These are phyloP conservation scores for Rheum nobile DNA, from an alignment of 148 eudicot species.

Conservation along the genomic window DNA sequence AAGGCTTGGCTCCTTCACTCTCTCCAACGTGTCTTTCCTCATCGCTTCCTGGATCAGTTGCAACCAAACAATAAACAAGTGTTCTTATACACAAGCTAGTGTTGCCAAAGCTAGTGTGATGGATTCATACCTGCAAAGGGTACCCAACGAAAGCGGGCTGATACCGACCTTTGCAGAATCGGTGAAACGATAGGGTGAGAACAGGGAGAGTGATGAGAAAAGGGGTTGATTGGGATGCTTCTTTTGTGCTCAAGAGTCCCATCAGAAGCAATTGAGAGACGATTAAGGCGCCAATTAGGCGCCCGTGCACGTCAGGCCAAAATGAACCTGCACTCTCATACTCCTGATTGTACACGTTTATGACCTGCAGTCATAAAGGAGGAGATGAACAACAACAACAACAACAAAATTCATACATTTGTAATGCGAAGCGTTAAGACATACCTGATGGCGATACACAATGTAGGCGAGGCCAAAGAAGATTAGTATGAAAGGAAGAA, in stretches of 20 bases:
- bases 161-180: slow-evolving; percentile 51
- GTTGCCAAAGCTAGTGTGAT: too few species aligned
- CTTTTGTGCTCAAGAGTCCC: slow-evolving; percentile 56
- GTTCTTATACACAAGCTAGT: too few species aligned
- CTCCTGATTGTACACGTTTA: slow-evolving; percentile 65
- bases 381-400: background rate
- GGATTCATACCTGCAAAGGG: slow-evolving; percentile 42
- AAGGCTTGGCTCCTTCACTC: slow-evolving; percentile 31
- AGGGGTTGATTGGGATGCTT: slow-evolving; percentile 41
- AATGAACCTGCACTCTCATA: slow-evolving; percentile 71
- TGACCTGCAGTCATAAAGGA: slow-evolving; percentile 28
- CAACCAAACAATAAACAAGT: too few species aligned
- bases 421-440: background rate
- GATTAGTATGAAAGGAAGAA: slow-evolving; percentile 57
- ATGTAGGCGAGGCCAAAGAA: slow-evolving; percentile 60
- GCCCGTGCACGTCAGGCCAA: slow-evolving; percentile 70
- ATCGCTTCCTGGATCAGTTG: too few species aligned
- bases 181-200: slow-evolving; percentile 49
- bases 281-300: slow-evolving; percentile 40
- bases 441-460: slow-evolving; percentile 72
- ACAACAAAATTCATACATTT: background rate
- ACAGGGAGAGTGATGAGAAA: slow-evolving; percentile 46
- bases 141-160: slow-evolving; percentile 53
- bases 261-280: slow-evolving; percentile 58
- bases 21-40: slow-evolving; percentile 39